A percentile compares a stretch with the other conserved stretches of the same genome.
phyloP scores from a whole-genome alignment of 441 rosid species.

The Adansonia gregorii region DNA sequence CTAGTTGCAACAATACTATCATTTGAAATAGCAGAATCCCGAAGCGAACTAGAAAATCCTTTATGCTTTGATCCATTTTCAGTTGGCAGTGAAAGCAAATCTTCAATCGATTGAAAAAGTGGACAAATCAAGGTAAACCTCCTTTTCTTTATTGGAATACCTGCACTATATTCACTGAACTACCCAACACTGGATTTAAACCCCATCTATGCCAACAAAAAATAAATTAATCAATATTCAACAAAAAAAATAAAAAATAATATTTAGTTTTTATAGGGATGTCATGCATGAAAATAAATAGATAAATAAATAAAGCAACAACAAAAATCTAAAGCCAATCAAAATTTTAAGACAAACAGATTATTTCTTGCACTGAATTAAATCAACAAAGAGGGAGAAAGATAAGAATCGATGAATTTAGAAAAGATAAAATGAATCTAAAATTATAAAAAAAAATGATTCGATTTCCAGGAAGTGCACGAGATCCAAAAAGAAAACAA shows the following conservation, averaged over 20 bases:
- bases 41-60: constrained; percentile 33
- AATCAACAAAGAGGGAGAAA: not conserved
- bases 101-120: constrained; percentile 48
- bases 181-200: constrained; percentile 48
- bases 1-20: constrained; percentile 33
- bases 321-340: not conserved
- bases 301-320: not conserved
- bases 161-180: constrained; percentile 62
- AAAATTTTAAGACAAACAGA: not conserved
- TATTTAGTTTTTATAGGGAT: not conserved
- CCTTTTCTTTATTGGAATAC: constrained; percentile 92
- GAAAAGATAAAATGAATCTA: not conserved
- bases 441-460: not conserved
- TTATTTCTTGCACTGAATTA: not conserved
- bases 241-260: constrained; percentile 20
- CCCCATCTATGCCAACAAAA: constrained; percentile 54
- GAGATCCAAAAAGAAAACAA: not conserved
- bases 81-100: constrained; percentile 27
- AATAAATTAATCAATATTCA: constrained; percentile 38
- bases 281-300: not conserved
- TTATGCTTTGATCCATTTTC: constrained; percentile 31
- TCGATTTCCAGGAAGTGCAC: not conserved
- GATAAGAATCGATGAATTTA: not conserved
- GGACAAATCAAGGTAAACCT: constrained; percentile 52
- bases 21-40: constrained; percentile 34